Evolutionary conservation across 2,329 filamentous ascomycete genomes (phyloP).

Genomic region (Botrytis elliptica): DNA sequence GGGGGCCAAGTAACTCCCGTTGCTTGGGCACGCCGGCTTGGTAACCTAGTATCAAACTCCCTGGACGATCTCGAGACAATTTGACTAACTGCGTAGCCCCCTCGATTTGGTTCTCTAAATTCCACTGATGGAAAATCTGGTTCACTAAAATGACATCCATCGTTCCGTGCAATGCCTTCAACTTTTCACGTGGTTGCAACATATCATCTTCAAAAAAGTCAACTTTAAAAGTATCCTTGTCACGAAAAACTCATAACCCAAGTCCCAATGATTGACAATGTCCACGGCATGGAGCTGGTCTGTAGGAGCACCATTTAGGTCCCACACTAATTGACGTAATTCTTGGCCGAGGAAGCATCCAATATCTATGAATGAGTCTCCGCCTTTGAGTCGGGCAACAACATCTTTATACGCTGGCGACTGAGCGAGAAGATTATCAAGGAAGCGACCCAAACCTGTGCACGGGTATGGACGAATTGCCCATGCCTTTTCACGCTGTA

Average conservation of each 20-base stretch:
- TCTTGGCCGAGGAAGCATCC: conserved; percentile 44
- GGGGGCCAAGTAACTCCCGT: not conserved
- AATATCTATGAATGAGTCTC: conserved; percentile 25
- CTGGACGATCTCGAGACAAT: not conserved
- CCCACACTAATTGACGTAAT: conserved; percentile 38
- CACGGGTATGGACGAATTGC: conserved; percentile 26
- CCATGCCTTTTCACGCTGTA: conserved; percentile 26
- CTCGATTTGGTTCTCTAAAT: not conserved
- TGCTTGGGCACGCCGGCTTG: not conserved
- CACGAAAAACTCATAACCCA: conserved; percentile 42
- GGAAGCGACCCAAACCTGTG: conserved; percentile 29
- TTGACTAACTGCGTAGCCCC: not conserved
- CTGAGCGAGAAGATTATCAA: conserved; percentile 23
- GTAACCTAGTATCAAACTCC: conserved; percentile 5
- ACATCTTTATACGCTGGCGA: conserved; percentile 25
- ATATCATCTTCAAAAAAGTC: conserved; percentile 40
- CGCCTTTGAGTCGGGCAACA: conserved; percentile 24
- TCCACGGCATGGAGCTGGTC: conserved; percentile 39
- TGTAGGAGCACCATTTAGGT: conserved; percentile 39
- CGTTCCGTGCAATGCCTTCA: not conserved
- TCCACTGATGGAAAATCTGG: conserved; percentile 15
- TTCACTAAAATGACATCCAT: conserved; percentile 10
- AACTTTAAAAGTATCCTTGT: conserved; percentile 38
- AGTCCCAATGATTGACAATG: conserved; percentile 36
- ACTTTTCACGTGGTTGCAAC: conserved; percentile 15